Conservation (phyloP, 1,284 basidiomycete species). For the Xerocomus amazonicus region DNA sequence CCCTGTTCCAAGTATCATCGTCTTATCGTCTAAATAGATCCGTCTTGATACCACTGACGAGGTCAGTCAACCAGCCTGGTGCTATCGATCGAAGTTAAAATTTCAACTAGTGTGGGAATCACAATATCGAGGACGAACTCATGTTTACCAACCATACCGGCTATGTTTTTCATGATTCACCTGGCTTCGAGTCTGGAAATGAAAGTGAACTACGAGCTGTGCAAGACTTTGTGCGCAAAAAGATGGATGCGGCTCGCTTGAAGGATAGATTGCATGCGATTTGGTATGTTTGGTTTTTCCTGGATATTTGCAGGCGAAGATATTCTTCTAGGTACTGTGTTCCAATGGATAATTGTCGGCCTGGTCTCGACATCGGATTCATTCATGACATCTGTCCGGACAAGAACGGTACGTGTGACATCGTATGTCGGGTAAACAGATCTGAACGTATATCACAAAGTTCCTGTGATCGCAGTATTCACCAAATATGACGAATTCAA, state of each 20-base stretch:
- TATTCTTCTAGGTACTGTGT: constrained; percentile 2
- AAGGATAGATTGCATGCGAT: constrained; percentile 3
- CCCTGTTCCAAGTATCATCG: background rate
- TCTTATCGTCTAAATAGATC: background rate
- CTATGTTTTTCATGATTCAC: constrained; percentile 6
- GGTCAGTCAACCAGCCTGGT: background rate
- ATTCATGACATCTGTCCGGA: constrained; percentile 1
- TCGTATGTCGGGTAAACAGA: too few relatives aligned
- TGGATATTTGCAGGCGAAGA: background rate
- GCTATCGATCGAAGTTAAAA: background rate
- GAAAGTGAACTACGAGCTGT: constrained; percentile 1
- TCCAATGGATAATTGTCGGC: constrained; percentile 3
- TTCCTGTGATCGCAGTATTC: constrained; percentile 6
- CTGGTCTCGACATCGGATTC: background rate
- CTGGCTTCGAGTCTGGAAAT: constrained; percentile 2
- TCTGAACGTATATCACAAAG: background rate
- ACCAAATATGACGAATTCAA: constrained; percentile 10
- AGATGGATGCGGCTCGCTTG: background rate
- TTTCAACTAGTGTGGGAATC: background rate
- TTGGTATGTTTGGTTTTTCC: background rate
- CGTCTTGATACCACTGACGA: background rate
- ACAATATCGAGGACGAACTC: constrained; percentile 3
- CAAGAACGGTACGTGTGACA: background rate
- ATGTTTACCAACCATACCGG: background rate
- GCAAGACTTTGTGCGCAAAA: background rate